A percentile compares a stretch with the other conserved stretches of the same genome.
Evolutionary conservation across 2,329 filamentous ascomycete genomes (phyloP).

Genomic region (Neurospora sp.): DNA sequence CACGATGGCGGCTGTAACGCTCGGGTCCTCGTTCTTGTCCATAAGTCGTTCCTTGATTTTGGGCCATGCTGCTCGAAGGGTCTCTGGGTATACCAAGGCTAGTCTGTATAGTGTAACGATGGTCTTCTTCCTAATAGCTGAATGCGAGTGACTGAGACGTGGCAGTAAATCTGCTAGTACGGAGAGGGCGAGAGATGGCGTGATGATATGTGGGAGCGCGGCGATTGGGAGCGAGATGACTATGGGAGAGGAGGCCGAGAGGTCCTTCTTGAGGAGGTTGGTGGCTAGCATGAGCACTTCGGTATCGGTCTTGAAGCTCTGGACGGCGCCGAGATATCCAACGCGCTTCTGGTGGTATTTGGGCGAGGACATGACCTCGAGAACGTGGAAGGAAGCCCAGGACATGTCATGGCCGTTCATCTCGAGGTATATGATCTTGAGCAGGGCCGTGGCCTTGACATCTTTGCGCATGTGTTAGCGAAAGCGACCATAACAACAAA

Average conservation of each 20-base stretch:
- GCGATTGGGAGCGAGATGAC: slow-evolving; percentile 78
- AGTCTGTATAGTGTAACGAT: slow-evolving; percentile 89
- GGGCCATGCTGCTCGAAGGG: slow-evolving; percentile 84
- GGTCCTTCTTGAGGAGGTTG: slow-evolving; percentile 91
- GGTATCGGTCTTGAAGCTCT: slow-evolving; percentile 91
- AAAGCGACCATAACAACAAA: background rate
- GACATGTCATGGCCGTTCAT: slow-evolving; percentile 99
- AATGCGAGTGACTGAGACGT: slow-evolving; percentile 74
- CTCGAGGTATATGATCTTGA: slow-evolving; percentile 95
- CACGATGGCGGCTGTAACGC: slow-evolving; percentile 89
- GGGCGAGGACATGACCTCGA: slow-evolving; percentile 95
- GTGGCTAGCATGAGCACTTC: slow-evolving; percentile 97
- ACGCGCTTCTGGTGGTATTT: slow-evolving; percentile 95
- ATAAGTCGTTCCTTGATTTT: slow-evolving; percentile 92
- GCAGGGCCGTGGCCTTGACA: slow-evolving; percentile 86
- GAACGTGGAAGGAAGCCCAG: slow-evolving; percentile 95
- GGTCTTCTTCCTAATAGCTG: slow-evolving; percentile 87
- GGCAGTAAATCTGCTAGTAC: slow-evolving; percentile 79
- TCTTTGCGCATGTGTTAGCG: slow-evolving; percentile 40
- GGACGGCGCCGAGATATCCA: slow-evolving; percentile 87
- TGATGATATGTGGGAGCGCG: slow-evolving; percentile 91
- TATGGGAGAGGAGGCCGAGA: slow-evolving; percentile 60
- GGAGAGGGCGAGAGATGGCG: slow-evolving; percentile 81
- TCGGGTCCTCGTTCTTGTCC: slow-evolving; percentile 81
- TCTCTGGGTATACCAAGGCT: slow-evolving; percentile 93